Percentiles rank a stretch among this genome's conserved stretches.
Evolutionary conservation across 2,329 filamentous ascomycete genomes (phyloP).

Genomic region (Arthrobotrys musiformis): DNA sequence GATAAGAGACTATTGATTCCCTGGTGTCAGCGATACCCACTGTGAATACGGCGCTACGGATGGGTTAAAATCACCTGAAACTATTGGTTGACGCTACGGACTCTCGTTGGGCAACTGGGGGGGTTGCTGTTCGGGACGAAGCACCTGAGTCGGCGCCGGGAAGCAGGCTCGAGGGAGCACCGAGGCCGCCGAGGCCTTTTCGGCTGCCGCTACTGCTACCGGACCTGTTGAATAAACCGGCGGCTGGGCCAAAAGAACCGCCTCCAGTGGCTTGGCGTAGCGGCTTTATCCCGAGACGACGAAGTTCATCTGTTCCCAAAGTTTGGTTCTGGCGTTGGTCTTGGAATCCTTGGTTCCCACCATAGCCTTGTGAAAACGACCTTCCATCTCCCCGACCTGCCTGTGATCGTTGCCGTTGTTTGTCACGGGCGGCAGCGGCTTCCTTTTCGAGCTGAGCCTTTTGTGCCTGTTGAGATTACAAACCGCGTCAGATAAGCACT

Average conservation of each 20-base stretch:
- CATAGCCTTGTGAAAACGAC: conserved; percentile 76
- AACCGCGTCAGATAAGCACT: neutral
- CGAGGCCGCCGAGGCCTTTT: conserved; percentile 74
- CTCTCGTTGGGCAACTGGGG: conserved; percentile 72
- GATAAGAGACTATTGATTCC: conserved; percentile 11
- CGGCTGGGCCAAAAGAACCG: conserved; percentile 78
- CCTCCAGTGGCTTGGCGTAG: conserved; percentile 72
- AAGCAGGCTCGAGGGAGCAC: conserved; percentile 76
- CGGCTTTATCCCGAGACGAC: conserved; percentile 77
- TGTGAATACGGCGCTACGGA: conserved; percentile 36
- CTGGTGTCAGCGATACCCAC: neutral
- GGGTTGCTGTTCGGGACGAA: conserved; percentile 89
- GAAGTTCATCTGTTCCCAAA: conserved; percentile 89
- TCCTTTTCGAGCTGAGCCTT: conserved; percentile 85
- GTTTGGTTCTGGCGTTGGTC: conserved; percentile 78
- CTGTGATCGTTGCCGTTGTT: conserved; percentile 74
- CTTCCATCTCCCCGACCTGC: conserved; percentile 88
- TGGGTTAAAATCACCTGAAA: conserved; percentile 78
- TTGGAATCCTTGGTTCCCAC: conserved; percentile 72
- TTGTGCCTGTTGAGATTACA: conserved; percentile 66
- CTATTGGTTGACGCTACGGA: conserved; percentile 82
- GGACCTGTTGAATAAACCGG: conserved; percentile 91
- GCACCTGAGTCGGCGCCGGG: conserved; percentile 81
- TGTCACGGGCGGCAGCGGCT: conserved; percentile 67
- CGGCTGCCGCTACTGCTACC: conserved; percentile 72